A percentile compares a stretch with the other conserved stretches of the same genome.
Conservation (phyloP, 164 flowering plant genomes). For the Sedum album region DNA sequence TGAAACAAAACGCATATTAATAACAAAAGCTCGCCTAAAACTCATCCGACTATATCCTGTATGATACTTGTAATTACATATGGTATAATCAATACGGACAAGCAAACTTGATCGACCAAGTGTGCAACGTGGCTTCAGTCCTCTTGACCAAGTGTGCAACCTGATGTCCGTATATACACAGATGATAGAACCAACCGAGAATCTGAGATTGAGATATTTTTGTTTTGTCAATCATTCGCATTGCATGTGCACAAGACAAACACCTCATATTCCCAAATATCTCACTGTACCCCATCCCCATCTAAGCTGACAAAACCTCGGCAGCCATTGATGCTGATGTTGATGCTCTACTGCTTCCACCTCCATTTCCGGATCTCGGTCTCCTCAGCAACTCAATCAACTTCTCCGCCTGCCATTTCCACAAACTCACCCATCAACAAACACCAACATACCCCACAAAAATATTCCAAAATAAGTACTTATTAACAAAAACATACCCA, state of each 20-base stretch:
- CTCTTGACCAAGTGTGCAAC: not conserved
- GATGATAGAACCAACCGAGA: not conserved
- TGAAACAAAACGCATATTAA: not conserved
- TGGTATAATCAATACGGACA: not conserved
- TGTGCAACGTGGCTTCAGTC: not conserved
- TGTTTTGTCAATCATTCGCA: not conserved
- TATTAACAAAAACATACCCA: too few species aligned
- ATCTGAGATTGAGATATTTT: not conserved
- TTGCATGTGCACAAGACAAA: conserved; percentile 1
- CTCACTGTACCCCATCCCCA: not conserved
- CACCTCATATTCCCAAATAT: not conserved
- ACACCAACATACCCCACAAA: not conserved
- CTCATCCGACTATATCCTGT: too few species aligned
- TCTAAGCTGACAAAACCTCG: conserved; percentile 25
- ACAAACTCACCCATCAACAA: conserved; percentile 44
- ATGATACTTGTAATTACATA: too few species aligned
- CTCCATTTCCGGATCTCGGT: conserved; percentile 69
- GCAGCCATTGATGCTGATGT: not conserved
- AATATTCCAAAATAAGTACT: too few species aligned
- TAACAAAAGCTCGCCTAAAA: too few species aligned
- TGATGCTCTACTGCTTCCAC: conserved; percentile 20
- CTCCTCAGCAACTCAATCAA: conserved; percentile 69
- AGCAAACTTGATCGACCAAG: not conserved
- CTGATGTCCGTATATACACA: not conserved
- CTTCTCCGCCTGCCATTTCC: conserved; percentile 61